Evolutionary conservation across 2,329 filamentous ascomycete species (phyloP).

Genomic region (Colletotrichum sp.): DNA sequence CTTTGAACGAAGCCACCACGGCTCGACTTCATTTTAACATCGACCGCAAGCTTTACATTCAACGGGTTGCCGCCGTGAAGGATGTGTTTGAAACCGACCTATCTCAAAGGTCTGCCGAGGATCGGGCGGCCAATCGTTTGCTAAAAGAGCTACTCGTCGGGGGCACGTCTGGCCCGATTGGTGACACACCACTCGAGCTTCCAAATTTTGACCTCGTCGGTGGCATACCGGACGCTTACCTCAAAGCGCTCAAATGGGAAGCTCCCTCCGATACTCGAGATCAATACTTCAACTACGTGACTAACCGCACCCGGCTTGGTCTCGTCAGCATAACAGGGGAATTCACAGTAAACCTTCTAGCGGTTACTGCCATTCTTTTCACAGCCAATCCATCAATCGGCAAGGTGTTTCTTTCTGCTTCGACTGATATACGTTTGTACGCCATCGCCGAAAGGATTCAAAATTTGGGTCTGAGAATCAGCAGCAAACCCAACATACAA

Average conservation of each 20-base stretch:
- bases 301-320: not conserved
- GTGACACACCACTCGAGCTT: not conserved
- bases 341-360: too few species aligned
- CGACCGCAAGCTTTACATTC: not conserved
- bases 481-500: too few species aligned
- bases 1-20: not conserved
- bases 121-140: not conserved
- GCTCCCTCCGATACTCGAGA: too few species aligned
- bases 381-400: not conserved
- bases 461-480: too few species aligned
- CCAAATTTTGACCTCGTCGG: not conserved
- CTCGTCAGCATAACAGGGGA: not conserved
- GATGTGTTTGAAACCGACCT: not conserved
- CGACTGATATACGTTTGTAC: not conserved
- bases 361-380: not conserved
- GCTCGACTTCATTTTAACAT: not conserved
- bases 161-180: not conserved
- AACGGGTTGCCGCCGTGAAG: not conserved
- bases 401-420: not conserved
- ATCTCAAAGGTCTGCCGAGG: not conserved
- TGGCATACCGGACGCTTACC: not conserved
- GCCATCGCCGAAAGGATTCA: too few species aligned
- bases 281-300: not conserved
- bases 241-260: not conserved
- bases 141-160: not conserved